These are phyloP conservation scores for Magnolia kwangsiensis DNA, from an alignment of 164 flowering plant species.

Conservation along the genomic window DNA sequence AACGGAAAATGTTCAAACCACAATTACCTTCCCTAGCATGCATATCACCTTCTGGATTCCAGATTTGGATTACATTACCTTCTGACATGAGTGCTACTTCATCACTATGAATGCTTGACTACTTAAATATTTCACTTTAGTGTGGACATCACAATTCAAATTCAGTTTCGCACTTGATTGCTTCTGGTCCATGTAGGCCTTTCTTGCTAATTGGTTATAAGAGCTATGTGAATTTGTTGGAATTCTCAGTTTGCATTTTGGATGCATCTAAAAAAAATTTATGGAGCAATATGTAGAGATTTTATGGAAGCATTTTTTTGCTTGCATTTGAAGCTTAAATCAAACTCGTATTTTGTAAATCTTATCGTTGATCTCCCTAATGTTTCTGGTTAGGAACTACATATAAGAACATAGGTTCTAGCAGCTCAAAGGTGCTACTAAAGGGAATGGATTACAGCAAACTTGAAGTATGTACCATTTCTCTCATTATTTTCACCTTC, in stretches of 20 bases:
- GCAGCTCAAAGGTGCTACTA: conserved; percentile 47
- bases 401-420: background rate
- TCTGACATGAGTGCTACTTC: too few species aligned
- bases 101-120: too few species aligned
- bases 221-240: background rate
- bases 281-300: background rate
- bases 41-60: too few species aligned
- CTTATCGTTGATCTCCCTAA: background rate
- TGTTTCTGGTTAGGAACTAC: conserved; percentile 17
- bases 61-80: too few species aligned
- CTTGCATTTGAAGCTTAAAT: background rate
- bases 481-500: background rate
- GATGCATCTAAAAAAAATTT: background rate
- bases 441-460: conserved; percentile 75
- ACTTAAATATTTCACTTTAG: too few species aligned
- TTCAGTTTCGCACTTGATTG: too few species aligned
- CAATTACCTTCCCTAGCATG: too few species aligned
- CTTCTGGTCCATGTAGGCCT: too few species aligned
- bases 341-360: too few species aligned
- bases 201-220: too few species aligned
- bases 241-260: background rate
- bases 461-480: conserved; percentile 49
- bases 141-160: too few species aligned
- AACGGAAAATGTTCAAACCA: too few species aligned
- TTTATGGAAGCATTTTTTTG: background rate